A percentile compares a stretch with the other conserved stretches of the same genome.
Evolutionary conservation across 2,329 filamentous ascomycete genomes (phyloP).

Genomic region (Arthrinium puccinioides): DNA sequence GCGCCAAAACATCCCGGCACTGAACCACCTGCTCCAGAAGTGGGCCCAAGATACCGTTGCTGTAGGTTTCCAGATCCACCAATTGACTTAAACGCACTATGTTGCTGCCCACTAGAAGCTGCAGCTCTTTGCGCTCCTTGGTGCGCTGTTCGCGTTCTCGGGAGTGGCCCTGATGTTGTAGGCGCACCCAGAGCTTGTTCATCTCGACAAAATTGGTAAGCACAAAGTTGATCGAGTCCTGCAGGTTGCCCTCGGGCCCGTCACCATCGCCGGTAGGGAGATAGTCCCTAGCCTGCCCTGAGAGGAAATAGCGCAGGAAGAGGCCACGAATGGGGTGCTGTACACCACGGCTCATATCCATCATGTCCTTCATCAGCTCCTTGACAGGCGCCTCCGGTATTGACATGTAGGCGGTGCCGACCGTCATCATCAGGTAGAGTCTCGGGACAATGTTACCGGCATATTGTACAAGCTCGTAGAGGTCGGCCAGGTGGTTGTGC

Average conservation of each 20-base stretch:
- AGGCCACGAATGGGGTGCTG: slow-evolving; percentile 94
- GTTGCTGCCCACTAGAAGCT: slow-evolving; percentile 93
- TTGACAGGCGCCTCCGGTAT: slow-evolving; percentile 98
- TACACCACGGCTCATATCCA: slow-evolving; percentile 99
- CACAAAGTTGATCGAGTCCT: slow-evolving; percentile 97
- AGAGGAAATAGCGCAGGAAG: slow-evolving; percentile 93
- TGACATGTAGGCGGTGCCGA: slow-evolving; percentile 97
- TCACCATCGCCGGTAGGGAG: slow-evolving; percentile 77
- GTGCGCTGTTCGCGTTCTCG: slow-evolving; percentile 88
- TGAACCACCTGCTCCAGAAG: slow-evolving; percentile 95
- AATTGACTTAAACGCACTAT: slow-evolving; percentile 90
- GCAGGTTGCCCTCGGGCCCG: slow-evolving; percentile 88
- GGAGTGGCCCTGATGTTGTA: slow-evolving; percentile 96
- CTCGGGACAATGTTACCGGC: slow-evolving; percentile 95
- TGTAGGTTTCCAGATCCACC: slow-evolving; percentile 92
- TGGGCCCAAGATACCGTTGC: slow-evolving; percentile 79
- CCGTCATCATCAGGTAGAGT: slow-evolving; percentile 97
- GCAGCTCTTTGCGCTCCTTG: slow-evolving; percentile 89
- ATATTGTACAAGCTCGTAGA: slow-evolving; percentile 97
- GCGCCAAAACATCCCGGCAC: slow-evolving; percentile 90
- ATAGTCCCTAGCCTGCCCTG: slow-evolving; percentile 85
- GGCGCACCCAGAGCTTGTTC: slow-evolving; percentile 98
- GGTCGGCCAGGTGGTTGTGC: slow-evolving; percentile 92
- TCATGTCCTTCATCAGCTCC: slow-evolving; percentile 99
- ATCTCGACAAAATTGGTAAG: slow-evolving; percentile 99